Evolutionary conservation across 495 filamentous ascomycete genomes (phyloP).

Genomic region (Penicillium salamii): DNA sequence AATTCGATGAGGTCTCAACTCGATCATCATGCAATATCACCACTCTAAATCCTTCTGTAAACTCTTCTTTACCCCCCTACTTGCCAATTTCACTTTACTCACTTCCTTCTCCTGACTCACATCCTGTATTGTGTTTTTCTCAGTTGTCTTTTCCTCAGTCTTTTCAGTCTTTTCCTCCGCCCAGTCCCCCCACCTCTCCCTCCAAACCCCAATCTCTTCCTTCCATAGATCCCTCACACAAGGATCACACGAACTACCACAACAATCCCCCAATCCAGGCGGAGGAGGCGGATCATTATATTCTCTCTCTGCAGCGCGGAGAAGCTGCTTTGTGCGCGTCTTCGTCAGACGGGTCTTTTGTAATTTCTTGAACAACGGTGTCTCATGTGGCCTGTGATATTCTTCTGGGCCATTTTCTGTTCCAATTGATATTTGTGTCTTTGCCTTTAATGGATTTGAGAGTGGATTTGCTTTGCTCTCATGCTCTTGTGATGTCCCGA

Average conservation of each 20-base stretch:
- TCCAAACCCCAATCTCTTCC: conserved; percentile 39
- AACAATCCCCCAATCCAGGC: conserved; percentile 36
- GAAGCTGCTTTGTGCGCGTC: conserved; percentile 39
- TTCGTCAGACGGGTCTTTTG: conserved; percentile 29
- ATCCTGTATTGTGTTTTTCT: not conserved
- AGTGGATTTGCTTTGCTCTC: not conserved
- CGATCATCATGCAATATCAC: conserved; percentile 5
- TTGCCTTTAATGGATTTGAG: conserved; percentile 6
- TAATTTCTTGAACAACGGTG: conserved; percentile 30
- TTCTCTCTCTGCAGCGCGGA: conserved; percentile 32
- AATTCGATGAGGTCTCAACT: too few species aligned
- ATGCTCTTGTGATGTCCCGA: not conserved
- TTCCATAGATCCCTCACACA: conserved; percentile 42
- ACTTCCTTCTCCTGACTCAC: conserved; percentile 15
- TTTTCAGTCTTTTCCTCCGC: conserved; percentile 6
- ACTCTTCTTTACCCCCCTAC: too few species aligned
- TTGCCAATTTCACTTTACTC: not conserved
- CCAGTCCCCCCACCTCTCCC: conserved; percentile 36
- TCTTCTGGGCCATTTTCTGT: conserved; percentile 11
- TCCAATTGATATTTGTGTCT: conserved; percentile 3
- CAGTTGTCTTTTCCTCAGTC: not conserved
- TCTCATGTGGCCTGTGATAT: conserved; percentile 24
- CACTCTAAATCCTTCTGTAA: conserved; percentile 17
- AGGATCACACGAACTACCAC: conserved; percentile 44
- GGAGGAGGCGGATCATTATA: conserved; percentile 38